Base-by-base conservation (phyloP, 176 grass and related monocot species). In the Triticum monococcum region DNA sequence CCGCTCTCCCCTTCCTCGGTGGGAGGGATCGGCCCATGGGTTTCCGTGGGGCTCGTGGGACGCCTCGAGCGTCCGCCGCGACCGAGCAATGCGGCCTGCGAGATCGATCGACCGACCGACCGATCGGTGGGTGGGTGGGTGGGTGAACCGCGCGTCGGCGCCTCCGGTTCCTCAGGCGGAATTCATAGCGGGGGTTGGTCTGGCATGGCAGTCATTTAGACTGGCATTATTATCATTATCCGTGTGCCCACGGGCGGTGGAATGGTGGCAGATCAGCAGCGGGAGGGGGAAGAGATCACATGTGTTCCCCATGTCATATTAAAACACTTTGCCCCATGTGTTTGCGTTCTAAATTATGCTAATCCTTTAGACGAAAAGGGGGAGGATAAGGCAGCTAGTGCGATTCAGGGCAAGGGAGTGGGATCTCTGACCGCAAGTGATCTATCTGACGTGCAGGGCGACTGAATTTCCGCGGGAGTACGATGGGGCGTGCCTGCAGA, bases 401-500 rank as follows among this genome's bases (percentile, higher is more conserved):
- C n/a, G 60, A 31, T 81, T 68, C 7, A 16, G 40, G 33, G 32
- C 14, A 69, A 20, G 45, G 17, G 40, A 24, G 33, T 5, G 68
- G 32, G 40, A 46, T 43, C 57, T 35, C 25, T 56, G 20, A 9
- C 45, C 0, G 37, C 85, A 76, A 61, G 61, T 81, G 62, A 81
- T 88, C 81, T 80, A 18, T 78, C 31, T 77, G 41, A 30, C 45
- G 83, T 75, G 43, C 90, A 97, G 95, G 86, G 92, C 95, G 6
- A 92, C 90, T 68, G 92, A 94, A 87, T 94, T 89, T 78, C 87
- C 89, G 22, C 89, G 86, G 83, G 95, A 94, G 63, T 89, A 94
- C 12, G 90, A 92, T 63, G 92, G 95, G 25, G 90, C 95, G n/a
- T 94, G 95, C 71, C 90, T 97, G 71, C 95, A 94, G 86, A 97